phyloP scores from a whole-genome alignment of 306 rosid species.

The Adenanthera pavonina region DNA sequence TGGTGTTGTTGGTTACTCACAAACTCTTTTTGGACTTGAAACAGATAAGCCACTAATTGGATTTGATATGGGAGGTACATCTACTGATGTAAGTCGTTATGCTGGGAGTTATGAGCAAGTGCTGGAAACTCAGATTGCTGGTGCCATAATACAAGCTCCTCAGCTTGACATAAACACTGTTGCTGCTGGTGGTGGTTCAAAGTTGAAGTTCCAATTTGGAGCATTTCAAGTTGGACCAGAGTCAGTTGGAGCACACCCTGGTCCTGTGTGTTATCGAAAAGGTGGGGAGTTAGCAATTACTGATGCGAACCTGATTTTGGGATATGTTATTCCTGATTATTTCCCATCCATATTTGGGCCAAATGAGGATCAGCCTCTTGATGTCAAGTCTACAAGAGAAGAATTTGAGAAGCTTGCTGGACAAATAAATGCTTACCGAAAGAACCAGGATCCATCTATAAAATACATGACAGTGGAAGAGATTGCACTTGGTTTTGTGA shows the following conservation, averaged over 20 bases:
- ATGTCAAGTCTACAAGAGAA: slow-evolving; percentile 68
- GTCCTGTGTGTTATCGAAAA: slow-evolving; percentile 93
- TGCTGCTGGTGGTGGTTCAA: slow-evolving; percentile 98
- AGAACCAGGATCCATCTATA: slow-evolving; percentile 67
- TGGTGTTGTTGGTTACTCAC: slow-evolving; percentile 97
- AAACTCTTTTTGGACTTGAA: slow-evolving; percentile 85
- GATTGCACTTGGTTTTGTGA: slow-evolving; percentile 84
- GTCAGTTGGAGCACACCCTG: slow-evolving; percentile 98
- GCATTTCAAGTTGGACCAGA: slow-evolving; percentile 90
- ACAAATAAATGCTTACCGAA: slow-evolving; percentile 69
- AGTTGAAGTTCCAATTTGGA: slow-evolving; percentile 88
- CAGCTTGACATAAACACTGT: slow-evolving; percentile 97
- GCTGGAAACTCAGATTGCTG: slow-evolving; percentile 90
- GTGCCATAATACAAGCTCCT: slow-evolving; percentile 93
- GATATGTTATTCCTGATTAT: slow-evolving; percentile 88
- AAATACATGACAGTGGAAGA: slow-evolving; percentile 85
- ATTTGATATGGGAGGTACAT: slow-evolving; percentile 98
- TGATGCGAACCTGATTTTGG: slow-evolving; percentile 89
- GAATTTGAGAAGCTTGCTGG: slow-evolving; percentile 76
- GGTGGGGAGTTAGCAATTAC: slow-evolving; percentile 94
- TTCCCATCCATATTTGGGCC: slow-evolving; percentile 95
- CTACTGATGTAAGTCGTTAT: slow-evolving; percentile 95
- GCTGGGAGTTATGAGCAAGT: slow-evolving; percentile 95
- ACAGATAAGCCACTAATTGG: slow-evolving; percentile 89
- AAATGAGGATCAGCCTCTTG: slow-evolving; percentile 81